These are phyloP conservation scores for Nakaseomyces bracarensis DNA, from an alignment of 1,139 yeast species.

Conservation along the genomic window DNA sequence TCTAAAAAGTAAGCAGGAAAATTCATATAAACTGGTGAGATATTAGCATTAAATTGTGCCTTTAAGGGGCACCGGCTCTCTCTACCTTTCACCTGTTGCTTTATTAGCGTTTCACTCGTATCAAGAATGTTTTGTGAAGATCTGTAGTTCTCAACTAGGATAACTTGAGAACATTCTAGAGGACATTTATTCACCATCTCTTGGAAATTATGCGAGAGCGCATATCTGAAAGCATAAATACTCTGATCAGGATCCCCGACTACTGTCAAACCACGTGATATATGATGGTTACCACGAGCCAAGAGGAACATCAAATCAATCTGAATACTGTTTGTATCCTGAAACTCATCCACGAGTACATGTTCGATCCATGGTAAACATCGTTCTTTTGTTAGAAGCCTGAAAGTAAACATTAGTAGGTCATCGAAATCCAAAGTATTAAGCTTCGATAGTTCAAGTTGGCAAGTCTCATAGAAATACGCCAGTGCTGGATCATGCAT, in stretches of 20 bases:
- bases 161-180: conserved; percentile 33
- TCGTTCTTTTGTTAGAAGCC: conserved; percentile 40
- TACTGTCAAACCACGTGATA: conserved; percentile 54
- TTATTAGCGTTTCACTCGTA: conserved; percentile 60
- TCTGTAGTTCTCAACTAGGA: conserved; percentile 66
- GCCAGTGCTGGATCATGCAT: conserved; percentile 31
- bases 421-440: conserved; percentile 76
- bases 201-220: conserved; percentile 59
- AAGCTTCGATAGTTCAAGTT: conserved; percentile 36
- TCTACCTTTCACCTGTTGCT: conserved; percentile 45
- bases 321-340: conserved; percentile 80
- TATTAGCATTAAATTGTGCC: conserved; percentile 39
- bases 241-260: conserved; percentile 98
- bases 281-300: conserved; percentile 35
- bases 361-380: conserved; percentile 50
- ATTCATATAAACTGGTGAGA: conserved; percentile 43
- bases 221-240: conserved; percentile 81
- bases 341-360: conserved; percentile 88
- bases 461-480: conserved; percentile 45
- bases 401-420: conserved; percentile 49
- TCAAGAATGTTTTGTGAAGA: conserved; percentile 62
- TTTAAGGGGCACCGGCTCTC: conserved; percentile 35
- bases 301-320: conserved; percentile 56
- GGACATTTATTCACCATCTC: conserved; percentile 47
- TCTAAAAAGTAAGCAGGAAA: conserved; percentile 42